Evolutionary conservation across 306 rosid species (phyloP), one percentile per base, ranked within the genome.

Genomic region (Comarum palustre): DNA sequence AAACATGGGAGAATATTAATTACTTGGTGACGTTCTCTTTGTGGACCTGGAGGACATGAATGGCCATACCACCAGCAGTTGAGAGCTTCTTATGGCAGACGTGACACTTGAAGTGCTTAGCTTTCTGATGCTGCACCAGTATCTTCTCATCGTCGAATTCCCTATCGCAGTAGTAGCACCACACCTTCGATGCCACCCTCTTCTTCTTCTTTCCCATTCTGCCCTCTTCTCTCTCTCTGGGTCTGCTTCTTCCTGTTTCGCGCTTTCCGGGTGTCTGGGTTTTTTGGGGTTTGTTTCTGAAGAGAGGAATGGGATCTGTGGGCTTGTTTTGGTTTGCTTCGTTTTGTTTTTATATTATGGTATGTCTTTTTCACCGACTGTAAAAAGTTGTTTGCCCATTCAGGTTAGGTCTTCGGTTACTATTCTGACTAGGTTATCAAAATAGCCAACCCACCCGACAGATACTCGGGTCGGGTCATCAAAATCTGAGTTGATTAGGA

Each of bases 121-220:
- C 99, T 58, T 95, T 95, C 92, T 95, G 99, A 68, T 95, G 99
- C 89, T 95, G 99, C 57, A 95, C 99, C 77, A 95, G 68, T 34
- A 95, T 95, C 93, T 95, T 95, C 81, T 95, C 99, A 74, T 95
- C 99, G 8, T 95, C 99, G 76, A 95, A 95, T 77, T 95, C 99
- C 4, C 99, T 86, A 73, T 95, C 99, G 82, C 99, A 95, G 81
- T 95, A 95, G 72, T 95, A 95, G 24, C 99, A 95, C 99, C 99
- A 95, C 0, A 95, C 97, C 87, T 91, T 95, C 7, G 99, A 95
- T 2, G 96, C 78, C 51, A 86, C 96, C 42, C 97, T 88, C 93
- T 95, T 95, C 93, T 95, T 95, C 91, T 91, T 95, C 89, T 88
- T 95, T 70, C 99, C 99, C 99, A 89, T 86, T 36, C 20, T 59